Conservation (phyloP, 225 moss, liverwort and hornwort genomes). For the Pseudisothecium myosuroides region DNA sequence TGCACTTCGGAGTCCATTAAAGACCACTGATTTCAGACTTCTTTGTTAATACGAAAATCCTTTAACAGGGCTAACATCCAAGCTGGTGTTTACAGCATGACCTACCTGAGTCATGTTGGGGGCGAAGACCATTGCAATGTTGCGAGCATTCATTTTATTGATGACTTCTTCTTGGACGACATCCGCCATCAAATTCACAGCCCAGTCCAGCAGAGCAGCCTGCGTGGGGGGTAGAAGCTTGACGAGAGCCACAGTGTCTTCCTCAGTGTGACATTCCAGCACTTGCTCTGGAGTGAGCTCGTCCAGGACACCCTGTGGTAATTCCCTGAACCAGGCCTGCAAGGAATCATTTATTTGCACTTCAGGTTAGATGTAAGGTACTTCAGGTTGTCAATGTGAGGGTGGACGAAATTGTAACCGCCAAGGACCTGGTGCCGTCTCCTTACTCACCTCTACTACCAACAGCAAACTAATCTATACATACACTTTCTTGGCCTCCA, state of each 20-base stretch:
- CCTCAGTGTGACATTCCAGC: slow-evolving; percentile 81
- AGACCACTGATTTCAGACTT: background rate
- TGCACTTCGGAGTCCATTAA: background rate
- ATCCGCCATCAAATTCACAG: slow-evolving; percentile 94
- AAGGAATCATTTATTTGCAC: background rate
- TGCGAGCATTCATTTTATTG: slow-evolving; percentile 99
- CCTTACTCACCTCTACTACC: background rate
- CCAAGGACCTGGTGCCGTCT: background rate
- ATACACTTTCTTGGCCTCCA: background rate
- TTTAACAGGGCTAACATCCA: background rate
- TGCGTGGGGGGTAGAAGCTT: slow-evolving; percentile 82
- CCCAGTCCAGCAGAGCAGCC: slow-evolving; percentile 96
- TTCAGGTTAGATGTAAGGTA: background rate
- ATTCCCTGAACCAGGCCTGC: slow-evolving; percentile 98
- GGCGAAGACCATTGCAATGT: slow-evolving; percentile 98
- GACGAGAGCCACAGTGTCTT: slow-evolving; percentile 75
- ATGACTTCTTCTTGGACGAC: slow-evolving; percentile 83
- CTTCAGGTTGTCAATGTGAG: background rate
- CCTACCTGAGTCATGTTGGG: slow-evolving; percentile 98
- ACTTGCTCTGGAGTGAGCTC: slow-evolving; percentile 87
- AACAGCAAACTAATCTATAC: background rate
- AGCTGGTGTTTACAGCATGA: background rate
- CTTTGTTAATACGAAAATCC: background rate
- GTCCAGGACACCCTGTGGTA: slow-evolving; percentile 84
- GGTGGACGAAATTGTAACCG: background rate